Base-by-base conservation (phyloP, 345 rosid genomes). In the Eucalyptus tenuipes region DNA sequence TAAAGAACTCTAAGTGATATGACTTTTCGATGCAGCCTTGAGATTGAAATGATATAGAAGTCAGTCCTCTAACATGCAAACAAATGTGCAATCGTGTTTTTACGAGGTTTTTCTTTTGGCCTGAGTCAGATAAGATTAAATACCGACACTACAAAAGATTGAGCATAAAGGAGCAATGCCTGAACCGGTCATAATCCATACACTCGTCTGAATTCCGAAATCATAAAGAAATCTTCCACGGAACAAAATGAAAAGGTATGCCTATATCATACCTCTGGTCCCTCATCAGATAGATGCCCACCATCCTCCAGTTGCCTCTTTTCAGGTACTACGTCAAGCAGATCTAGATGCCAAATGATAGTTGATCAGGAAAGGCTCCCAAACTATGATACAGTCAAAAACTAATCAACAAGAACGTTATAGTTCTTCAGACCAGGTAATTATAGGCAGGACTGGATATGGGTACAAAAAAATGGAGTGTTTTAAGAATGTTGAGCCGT, bases 241-340 rank as follows among this genome's bases (percentile, higher is more conserved):
- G 18, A 37, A 71, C 82, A 71, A 71, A 71, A 18, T 1, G 82
- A 71, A 71, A 10, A 71, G 14, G 5, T 20, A 20, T 71, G 45
- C 27, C 27, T 18, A 37, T 37, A 48, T 49, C 47, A 33, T 91
- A 92, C 91, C 94, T 92, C 93, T 47, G 93, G 88, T 91, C 89
- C 98, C 85, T 96, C 99, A 90, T 94, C 96, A 49, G 98, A 96
- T 93, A 91, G 91, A 91, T 92, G 92, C 80, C 94, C 97, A 50
- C 95, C 99, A 90, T 96, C 97, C 88, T 95, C 98, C 33, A 89
- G 87, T 88, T 92, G 93, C 89, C 99, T 94, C 88, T 96, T 96
- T 89, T 92, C 94, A 57, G 99, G 99, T 64, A 95, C 92, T 24
- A 88, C 96, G 91, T 94, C 98, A 8, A 95, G 91, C 89, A 94